Evolutionary conservation across 768 basidiomycete genomes (phyloP).

Genomic region (Lactifluus volemus): DNA sequence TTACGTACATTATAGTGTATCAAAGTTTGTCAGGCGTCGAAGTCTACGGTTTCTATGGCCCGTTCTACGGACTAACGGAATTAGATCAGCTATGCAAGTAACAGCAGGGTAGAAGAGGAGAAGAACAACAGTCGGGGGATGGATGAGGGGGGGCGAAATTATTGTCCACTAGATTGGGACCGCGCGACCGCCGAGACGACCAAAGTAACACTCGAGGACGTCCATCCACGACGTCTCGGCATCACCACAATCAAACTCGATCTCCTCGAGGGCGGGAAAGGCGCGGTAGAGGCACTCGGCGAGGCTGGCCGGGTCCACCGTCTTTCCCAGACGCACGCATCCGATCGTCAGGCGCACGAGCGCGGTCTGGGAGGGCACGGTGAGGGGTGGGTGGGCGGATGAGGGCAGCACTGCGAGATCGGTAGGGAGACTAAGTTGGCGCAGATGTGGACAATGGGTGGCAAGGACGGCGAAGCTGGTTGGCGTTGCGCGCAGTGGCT

Average conservation of each 20-base stretch:
- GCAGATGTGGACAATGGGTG: conserved; percentile 21
- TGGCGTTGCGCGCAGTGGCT: conserved; percentile 19
- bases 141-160: neutral
- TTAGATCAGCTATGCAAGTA: neutral
- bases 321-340: conserved; percentile 17
- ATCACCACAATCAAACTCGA: conserved; percentile 18
- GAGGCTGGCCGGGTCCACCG: conserved; percentile 10
- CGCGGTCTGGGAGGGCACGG: conserved; percentile 11
- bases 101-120: neutral
- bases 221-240: conserved; percentile 15
- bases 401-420: conserved; percentile 15
- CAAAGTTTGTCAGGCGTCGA: neutral
- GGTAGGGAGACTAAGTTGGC: conserved; percentile 19
- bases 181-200: conserved; percentile 1
- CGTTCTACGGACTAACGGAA: conserved; percentile 1
- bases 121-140: neutral
- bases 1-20: neutral
- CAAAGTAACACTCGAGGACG: conserved; percentile 13
- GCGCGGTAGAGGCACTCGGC: conserved; percentile 17
- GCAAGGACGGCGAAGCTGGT: conserved; percentile 21
- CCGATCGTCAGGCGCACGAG: conserved; percentile 20
- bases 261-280: conserved; percentile 11
- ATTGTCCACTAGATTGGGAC: neutral
- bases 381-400: conserved; percentile 1
- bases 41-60: conserved; percentile 1